phyloP scores from a whole-genome alignment of 306 rosid genomes.

The Lablab purpureus region DNA sequence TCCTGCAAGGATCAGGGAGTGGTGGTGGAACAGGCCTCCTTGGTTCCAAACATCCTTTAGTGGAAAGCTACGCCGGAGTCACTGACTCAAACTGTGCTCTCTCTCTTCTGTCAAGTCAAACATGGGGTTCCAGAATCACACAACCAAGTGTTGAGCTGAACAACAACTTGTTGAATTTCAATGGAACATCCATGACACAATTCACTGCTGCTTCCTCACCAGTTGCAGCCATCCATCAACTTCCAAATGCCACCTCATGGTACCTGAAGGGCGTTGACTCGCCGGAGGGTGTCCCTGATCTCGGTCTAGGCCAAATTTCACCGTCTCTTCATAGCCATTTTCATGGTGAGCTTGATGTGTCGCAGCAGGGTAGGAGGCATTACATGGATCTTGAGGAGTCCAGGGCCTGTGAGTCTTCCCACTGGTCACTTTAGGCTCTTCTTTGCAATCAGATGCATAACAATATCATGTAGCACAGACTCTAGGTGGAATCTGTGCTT shows the following conservation, averaged over 20 bases:
- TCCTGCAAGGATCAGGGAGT: constrained; percentile 65
- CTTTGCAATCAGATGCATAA: constrained; percentile 5
- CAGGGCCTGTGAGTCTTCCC: constrained; percentile 57
- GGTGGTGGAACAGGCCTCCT: constrained; percentile 62
- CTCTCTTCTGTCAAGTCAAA: constrained; percentile 99
- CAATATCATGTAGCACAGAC: not conserved
- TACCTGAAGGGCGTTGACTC: constrained; percentile 67
- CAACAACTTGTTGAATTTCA: constrained; percentile 57
- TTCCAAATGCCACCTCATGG: constrained; percentile 63
- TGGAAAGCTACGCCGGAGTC: constrained; percentile 68
- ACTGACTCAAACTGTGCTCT: constrained; percentile 96
- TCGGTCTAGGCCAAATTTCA: constrained; percentile 69
- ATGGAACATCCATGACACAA: constrained; percentile 66
- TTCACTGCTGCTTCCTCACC: constrained; percentile 50
- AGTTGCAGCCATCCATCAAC: constrained; percentile 56
- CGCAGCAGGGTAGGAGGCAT: constrained; percentile 76
- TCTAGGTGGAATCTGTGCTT: not conserved
- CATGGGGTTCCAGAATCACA: constrained; percentile 79
- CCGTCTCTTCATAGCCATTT: constrained; percentile 59
- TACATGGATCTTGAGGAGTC: constrained; percentile 70
- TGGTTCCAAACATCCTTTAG: constrained; percentile 63
- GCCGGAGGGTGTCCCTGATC: constrained; percentile 57
- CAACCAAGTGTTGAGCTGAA: constrained; percentile 60
- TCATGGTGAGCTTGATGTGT: constrained; percentile 63
- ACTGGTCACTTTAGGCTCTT: constrained; percentile 72